Evolutionary conservation across 108 stramenopile genomes (phyloP).

Genomic region (Skeletonema costatum): DNA sequence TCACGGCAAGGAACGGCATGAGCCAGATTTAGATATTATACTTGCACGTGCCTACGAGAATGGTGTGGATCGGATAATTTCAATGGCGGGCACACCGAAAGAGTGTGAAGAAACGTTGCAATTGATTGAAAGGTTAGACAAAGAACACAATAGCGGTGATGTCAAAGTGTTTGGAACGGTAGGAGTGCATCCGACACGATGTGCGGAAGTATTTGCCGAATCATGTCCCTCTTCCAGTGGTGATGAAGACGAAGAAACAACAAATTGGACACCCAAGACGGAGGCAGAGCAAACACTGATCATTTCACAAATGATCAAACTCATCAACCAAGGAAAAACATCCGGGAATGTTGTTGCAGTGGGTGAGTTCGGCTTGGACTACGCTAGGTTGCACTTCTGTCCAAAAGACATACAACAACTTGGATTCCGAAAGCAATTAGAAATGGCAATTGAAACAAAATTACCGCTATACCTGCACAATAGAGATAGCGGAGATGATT

Average conservation of each 20-base stretch:
- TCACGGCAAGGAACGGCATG: slow-evolving; percentile 81
- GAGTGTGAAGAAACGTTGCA: slow-evolving; percentile 58
- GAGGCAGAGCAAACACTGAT: slow-evolving; percentile 25
- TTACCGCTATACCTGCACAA: slow-evolving; percentile 96
- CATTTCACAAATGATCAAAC: slow-evolving; percentile 49
- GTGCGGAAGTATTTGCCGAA: slow-evolving; percentile 78
- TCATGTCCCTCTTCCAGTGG: neutral
- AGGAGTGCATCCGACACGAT: slow-evolving; percentile 96
- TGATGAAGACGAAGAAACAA: neutral
- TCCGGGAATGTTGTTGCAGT: slow-evolving; percentile 84
- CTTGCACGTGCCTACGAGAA: slow-evolving; percentile 70
- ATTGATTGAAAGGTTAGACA: slow-evolving; percentile 33
- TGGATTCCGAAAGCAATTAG: slow-evolving; percentile 86
- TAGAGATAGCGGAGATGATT: slow-evolving; percentile 84
- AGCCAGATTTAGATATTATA: slow-evolving; percentile 85
- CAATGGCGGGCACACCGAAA: slow-evolving; percentile 79
- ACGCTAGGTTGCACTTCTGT: slow-evolving; percentile 93
- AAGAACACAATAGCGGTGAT: slow-evolving; percentile 51
- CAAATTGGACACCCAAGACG: slow-evolving; percentile 31
- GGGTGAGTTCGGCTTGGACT: slow-evolving; percentile 96
- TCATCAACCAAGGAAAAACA: slow-evolving; percentile 54
- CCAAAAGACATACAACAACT: slow-evolving; percentile 76
- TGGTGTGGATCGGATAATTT: slow-evolving; percentile 68
- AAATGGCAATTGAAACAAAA: slow-evolving; percentile 53
- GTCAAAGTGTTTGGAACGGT: slow-evolving; percentile 78